These are phyloP conservation scores for Cryptococcus floricola DNA, from an alignment of 1,284 basidiomycete species.

Conservation along the genomic window DNA sequence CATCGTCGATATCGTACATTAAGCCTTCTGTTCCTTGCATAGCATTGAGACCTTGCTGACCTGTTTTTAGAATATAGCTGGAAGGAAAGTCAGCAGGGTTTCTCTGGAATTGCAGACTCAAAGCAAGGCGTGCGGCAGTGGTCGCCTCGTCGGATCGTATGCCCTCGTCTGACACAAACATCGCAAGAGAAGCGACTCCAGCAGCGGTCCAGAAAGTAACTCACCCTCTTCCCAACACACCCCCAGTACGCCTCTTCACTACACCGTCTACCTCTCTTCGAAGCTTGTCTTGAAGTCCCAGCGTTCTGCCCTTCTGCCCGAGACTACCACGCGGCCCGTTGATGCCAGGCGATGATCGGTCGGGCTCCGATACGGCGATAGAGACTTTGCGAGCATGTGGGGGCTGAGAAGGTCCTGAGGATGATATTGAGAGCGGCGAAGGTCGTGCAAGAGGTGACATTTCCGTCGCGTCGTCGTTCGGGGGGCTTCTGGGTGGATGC, in stretches of 20 bases:
- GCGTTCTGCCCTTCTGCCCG: slow-evolving; percentile 12
- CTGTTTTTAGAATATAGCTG: slow-evolving; percentile 81
- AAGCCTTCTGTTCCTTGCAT: slow-evolving; percentile 2
- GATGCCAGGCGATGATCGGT: slow-evolving; percentile 1
- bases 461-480: not conserved
- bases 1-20: slow-evolving; percentile 4
- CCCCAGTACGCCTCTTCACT: slow-evolving; percentile 82
- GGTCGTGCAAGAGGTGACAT: slow-evolving; percentile 1
- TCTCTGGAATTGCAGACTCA: not conserved
- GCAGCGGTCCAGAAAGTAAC: slow-evolving; percentile 1
- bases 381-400: slow-evolving; percentile 7
- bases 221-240: slow-evolving; percentile 73
- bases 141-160: not conserved
- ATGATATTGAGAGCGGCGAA: slow-evolving; percentile 9
- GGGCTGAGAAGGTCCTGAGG: not conserved
- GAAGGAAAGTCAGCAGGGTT: not conserved
- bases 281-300: slow-evolving; percentile 39
- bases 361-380: slow-evolving; percentile 3
- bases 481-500: too few species aligned
- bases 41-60: slow-evolving; percentile 26
- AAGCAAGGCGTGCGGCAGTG: not conserved
- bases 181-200: too few species aligned
- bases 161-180: not conserved
- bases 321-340: not conserved
- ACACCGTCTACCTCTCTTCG: slow-evolving; percentile 52